Evolutionary conservation across 2,329 filamentous ascomycete species (phyloP).

Genomic region (Orbilia javanica): DNA sequence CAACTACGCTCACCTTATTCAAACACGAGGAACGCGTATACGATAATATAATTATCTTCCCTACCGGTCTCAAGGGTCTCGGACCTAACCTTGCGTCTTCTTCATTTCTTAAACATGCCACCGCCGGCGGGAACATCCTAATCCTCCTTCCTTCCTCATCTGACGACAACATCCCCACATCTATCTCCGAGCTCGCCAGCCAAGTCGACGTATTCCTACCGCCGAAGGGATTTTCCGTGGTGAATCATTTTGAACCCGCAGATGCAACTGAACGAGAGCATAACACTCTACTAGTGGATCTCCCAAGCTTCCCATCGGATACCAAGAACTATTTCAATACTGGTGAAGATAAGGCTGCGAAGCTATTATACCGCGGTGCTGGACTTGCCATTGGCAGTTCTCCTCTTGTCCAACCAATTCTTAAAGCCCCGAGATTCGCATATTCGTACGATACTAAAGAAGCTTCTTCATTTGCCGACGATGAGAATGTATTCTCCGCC

Average conservation of each 20-base stretch:
- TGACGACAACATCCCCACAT: constrained; percentile 67
- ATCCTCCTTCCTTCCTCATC: constrained; percentile 81
- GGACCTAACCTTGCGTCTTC: constrained; percentile 89
- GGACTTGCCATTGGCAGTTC: constrained; percentile 85
- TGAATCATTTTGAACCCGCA: constrained; percentile 98
- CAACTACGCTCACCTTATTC: constrained; percentile 81
- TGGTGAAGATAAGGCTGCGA: constrained; percentile 69
- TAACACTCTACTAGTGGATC: constrained; percentile 84
- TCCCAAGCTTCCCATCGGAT: constrained; percentile 76
- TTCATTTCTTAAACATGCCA: constrained; percentile 88
- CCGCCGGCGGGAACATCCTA: constrained; percentile 90
- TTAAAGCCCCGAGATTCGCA: constrained; percentile 84
- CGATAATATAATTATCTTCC: constrained; percentile 90
- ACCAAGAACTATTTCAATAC: constrained; percentile 83
- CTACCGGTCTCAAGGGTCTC: constrained; percentile 90
- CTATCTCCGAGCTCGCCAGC: constrained; percentile 60
- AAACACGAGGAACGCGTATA: constrained; percentile 86
- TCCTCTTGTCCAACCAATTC: constrained; percentile 81
- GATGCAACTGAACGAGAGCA: constrained; percentile 81
- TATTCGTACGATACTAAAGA: constrained; percentile 97
- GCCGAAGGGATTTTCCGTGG: constrained; percentile 84
- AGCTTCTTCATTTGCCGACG: constrained; percentile 73
- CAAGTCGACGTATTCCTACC: constrained; percentile 82
- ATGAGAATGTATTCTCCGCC: constrained; percentile 82
- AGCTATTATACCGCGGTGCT: constrained; percentile 82